Evolutionary conservation across 148 eudicot species (phyloP).

Genomic region (Diospyros lotus): DNA sequence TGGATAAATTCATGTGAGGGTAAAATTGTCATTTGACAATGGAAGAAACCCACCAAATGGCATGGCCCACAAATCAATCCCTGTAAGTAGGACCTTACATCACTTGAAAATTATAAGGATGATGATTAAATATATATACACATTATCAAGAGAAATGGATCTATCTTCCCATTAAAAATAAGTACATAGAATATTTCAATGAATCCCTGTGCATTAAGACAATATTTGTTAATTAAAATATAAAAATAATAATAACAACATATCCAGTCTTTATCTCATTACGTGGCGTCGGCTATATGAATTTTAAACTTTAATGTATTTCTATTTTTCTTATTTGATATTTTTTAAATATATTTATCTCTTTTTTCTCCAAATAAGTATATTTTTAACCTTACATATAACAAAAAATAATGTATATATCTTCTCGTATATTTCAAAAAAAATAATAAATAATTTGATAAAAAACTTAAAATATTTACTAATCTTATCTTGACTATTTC

Average conservation of each 20-base stretch:
- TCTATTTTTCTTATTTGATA: not conserved
- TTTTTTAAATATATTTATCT: too few species aligned
- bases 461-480: too few species aligned
- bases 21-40: not conserved
- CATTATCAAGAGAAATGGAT: not conserved
- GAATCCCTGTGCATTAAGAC: not conserved
- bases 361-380: too few species aligned
- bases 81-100: not conserved
- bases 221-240: too few species aligned
- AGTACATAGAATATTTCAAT: not conserved
- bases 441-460: too few species aligned
- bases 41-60: not conserved
- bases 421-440: too few species aligned
- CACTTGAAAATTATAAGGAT: not conserved
- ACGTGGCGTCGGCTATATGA: not conserved
- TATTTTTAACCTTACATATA: too few species aligned
- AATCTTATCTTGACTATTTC: too few species aligned
- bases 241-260: too few species aligned
- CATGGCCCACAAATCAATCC: not conserved
- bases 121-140: not conserved
- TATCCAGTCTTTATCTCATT: too few species aligned
- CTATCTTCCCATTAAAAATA: not conserved
- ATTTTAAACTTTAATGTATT: too few species aligned
- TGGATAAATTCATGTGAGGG: slow-evolving; percentile 1
- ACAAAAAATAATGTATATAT: too few species aligned